Percentiles rank a stretch among this genome's conserved stretches.
These are phyloP conservation scores for Anisogramma anomala DNA, from an alignment of 2,329 filamentous ascomycete species.

Conservation along the genomic window DNA sequence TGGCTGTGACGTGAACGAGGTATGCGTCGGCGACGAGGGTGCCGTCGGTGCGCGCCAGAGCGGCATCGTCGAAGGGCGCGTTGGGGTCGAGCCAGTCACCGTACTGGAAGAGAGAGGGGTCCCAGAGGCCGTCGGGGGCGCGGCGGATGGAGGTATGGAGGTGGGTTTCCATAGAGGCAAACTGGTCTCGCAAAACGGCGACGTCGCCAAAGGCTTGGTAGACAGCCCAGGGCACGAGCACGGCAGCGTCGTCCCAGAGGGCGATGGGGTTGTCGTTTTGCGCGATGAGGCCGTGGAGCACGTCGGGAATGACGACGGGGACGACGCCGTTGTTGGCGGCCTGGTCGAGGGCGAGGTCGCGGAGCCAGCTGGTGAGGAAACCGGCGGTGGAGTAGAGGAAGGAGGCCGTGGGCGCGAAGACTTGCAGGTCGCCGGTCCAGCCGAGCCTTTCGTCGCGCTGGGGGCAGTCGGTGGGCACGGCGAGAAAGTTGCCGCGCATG, in stretches of 20 bases:
- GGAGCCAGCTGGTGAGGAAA: slow-evolving; percentile 38
- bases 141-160: slow-evolving; percentile 20
- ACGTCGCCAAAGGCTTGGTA: slow-evolving; percentile 22
- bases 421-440: slow-evolving; percentile 41
- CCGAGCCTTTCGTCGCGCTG: slow-evolving; percentile 43
- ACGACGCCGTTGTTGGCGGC: slow-evolving; percentile 25
- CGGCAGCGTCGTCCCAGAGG: slow-evolving; percentile 24
- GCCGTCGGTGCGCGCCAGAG: slow-evolving; percentile 22
- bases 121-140: slow-evolving; percentile 24
- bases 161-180: slow-evolving; percentile 22
- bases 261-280: slow-evolving; percentile 19
- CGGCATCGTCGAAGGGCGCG: slow-evolving; percentile 25
- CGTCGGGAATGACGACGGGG: slow-evolving; percentile 22
- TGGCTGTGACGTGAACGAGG: slow-evolving; percentile 24
- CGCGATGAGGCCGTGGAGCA: slow-evolving; percentile 18
- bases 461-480: slow-evolving; percentile 46
- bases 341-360: slow-evolving; percentile 29
- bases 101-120: slow-evolving; percentile 22
- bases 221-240: slow-evolving; percentile 23
- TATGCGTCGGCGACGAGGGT: slow-evolving; percentile 28
- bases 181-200: slow-evolving; percentile 20
- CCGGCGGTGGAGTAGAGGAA: slow-evolving; percentile 43
- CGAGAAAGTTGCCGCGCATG: slow-evolving; percentile 48
- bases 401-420: slow-evolving; percentile 38
- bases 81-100: slow-evolving; percentile 32